Conservation (phyloP, 768 basidiomycete species). For the Coprinopsis marcescibilis region DNA sequence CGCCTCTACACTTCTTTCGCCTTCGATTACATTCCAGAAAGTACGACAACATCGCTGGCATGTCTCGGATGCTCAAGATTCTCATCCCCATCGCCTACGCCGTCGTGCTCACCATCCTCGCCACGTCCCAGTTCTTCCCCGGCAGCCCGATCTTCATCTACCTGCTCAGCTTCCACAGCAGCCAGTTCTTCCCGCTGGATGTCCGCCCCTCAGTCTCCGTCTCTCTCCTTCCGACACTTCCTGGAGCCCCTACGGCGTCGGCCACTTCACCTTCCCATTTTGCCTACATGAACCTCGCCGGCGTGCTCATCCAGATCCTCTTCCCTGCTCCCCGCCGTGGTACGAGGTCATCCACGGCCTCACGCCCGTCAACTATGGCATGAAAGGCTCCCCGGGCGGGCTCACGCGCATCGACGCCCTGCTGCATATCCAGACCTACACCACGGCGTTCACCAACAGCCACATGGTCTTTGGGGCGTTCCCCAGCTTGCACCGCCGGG, state of each 20-base stretch:
- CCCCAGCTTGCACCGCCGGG: slow-evolving; percentile 87
- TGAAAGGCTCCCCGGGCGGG: slow-evolving; percentile 91
- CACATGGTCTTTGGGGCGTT: slow-evolving; percentile 97
- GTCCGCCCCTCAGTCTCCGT: slow-evolving; percentile 86
- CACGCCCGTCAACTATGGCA: slow-evolving; percentile 88
- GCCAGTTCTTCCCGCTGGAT: slow-evolving; percentile 72
- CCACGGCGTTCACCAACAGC: slow-evolving; percentile 73
- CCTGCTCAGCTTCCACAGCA: slow-evolving; percentile 82
- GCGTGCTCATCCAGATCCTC: slow-evolving; percentile 82
- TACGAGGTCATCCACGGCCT: slow-evolving; percentile 97
- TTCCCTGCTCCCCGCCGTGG: slow-evolving; percentile 97
- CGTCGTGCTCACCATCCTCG: slow-evolving; percentile 67
- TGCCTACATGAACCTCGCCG: slow-evolving; percentile 88
- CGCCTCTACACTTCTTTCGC: slow-evolving; percentile 73
- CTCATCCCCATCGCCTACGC: slow-evolving; percentile 68
- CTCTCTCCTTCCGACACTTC: slow-evolving; percentile 92
- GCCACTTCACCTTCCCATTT: slow-evolving; percentile 90
- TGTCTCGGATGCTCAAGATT: slow-evolving; percentile 60
- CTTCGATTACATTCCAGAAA: slow-evolving; percentile 54
- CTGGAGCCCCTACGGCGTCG: slow-evolving; percentile 95
- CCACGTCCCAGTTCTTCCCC: slow-evolving; percentile 85
- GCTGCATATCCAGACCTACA: slow-evolving; percentile 74
- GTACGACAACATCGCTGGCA: slow-evolving; percentile 54
- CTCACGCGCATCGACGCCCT: slow-evolving; percentile 88
- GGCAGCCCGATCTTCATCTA: slow-evolving; percentile 84